phyloP scores from a whole-genome alignment of 164 flowering plant species.

The Platanus orientalis region DNA sequence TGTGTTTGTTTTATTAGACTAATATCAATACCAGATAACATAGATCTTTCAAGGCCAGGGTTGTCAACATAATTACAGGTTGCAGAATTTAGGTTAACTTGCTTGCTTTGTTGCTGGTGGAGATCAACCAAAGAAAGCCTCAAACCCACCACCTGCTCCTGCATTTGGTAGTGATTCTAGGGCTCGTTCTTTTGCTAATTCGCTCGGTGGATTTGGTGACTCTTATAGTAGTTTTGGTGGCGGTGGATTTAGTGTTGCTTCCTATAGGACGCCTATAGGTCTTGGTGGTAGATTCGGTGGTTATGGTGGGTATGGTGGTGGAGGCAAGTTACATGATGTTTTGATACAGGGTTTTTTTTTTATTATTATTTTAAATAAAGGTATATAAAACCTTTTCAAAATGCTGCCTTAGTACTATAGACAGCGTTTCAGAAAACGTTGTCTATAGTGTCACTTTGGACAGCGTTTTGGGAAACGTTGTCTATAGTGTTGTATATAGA shows the following conservation, averaged over 20 bases:
- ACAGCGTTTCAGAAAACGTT: no score
- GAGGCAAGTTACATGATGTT: no score
- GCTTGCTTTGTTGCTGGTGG: slow-evolving; percentile 95
- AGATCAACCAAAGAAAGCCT: slow-evolving; percentile 97
- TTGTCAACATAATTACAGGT: slow-evolving; percentile 22
- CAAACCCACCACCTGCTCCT: slow-evolving; percentile 59
- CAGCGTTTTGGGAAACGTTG: no score
- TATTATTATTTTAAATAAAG: no score
- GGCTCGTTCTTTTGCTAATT: slow-evolving; percentile 57
- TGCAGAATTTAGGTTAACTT: slow-evolving; percentile 61
- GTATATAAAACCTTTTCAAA: no score
- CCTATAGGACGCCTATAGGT: slow-evolving; percentile 61
- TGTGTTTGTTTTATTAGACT: no score
- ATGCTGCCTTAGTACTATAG: no score
- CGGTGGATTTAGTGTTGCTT: slow-evolving; percentile 57
- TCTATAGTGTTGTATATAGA: no score
- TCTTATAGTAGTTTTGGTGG: slow-evolving; percentile 55
- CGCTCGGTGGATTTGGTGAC: slow-evolving; percentile 53
- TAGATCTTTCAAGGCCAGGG: slow-evolving; percentile 19
- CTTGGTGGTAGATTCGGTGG: slow-evolving; percentile 58
- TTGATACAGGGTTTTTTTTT: no score
- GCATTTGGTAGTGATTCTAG: slow-evolving; percentile 77
- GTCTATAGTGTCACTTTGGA: no score
- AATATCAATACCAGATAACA: no score
- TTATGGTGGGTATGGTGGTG: slow-evolving; percentile 48